Percentiles rank a stretch among this genome's conserved stretches.
These are phyloP conservation scores for Hymenoscyphus fraxineus DNA, from an alignment of 2,329 filamentous ascomycete genomes.

Conservation along the genomic window DNA sequence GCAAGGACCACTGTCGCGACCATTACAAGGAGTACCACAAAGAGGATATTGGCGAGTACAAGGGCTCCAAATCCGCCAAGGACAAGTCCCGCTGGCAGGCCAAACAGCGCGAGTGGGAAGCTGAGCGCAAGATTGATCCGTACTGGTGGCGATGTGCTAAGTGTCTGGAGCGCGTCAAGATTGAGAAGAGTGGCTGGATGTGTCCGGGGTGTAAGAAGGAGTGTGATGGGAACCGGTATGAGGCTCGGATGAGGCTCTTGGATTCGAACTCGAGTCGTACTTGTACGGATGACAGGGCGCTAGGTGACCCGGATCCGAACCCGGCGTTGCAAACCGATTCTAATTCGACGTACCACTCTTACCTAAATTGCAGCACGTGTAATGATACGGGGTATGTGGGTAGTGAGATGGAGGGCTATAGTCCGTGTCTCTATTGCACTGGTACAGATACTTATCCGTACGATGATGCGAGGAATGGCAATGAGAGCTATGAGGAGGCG, in stretches of 20 bases:
- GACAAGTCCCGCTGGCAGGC: conserved; percentile 14
- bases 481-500: background rate
- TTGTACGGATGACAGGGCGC: background rate
- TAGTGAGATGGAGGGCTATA: background rate
- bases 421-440: background rate
- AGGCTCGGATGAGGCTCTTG: conserved; percentile 7
- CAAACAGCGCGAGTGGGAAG: conserved; percentile 25
- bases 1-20: conserved; percentile 47
- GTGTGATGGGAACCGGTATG: conserved; percentile 24
- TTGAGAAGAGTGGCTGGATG: conserved; percentile 21
- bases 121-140: conserved; percentile 20
- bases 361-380: background rate
- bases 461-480: background rate
- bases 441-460: background rate
- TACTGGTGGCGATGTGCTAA: conserved; percentile 31
- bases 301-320: background rate
- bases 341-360: background rate
- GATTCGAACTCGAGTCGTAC: background rate
- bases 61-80: conserved; percentile 17
- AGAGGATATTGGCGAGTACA: conserved; percentile 34
- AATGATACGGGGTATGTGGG: background rate
- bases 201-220: conserved; percentile 25
- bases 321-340: background rate
- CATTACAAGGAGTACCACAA: conserved; percentile 47
- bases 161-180: conserved; percentile 25